phyloP scores from a whole-genome alignment of 768 basidiomycete genomes.

The Erythrobasidium yunnanense region DNA sequence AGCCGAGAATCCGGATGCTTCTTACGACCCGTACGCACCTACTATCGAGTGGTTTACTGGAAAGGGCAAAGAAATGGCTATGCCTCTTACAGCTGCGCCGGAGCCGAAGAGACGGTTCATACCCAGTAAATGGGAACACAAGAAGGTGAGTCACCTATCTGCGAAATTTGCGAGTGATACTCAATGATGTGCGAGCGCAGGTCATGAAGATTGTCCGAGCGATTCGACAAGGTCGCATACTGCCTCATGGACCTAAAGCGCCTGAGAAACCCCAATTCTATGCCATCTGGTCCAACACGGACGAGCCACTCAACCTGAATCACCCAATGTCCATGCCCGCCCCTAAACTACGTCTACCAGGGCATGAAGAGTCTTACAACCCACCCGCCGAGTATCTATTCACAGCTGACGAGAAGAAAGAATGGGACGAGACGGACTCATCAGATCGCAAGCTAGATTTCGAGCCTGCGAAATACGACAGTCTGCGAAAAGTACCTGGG shows the following conservation, averaged over 20 bases:
- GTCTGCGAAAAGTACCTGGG: constrained; percentile 80
- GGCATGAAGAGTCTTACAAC: constrained; percentile 94
- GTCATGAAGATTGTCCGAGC: constrained; percentile 99
- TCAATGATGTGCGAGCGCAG: constrained; percentile 44
- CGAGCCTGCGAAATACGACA: constrained; percentile 71
- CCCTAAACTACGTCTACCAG: constrained; percentile 78
- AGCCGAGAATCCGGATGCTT: constrained; percentile 79
- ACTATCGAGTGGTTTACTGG: constrained; percentile 96
- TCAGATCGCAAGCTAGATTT: constrained; percentile 84
- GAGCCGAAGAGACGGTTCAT: constrained; percentile 95
- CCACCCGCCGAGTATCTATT: constrained; percentile 94
- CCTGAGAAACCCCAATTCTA: constrained; percentile 61
- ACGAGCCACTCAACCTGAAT: constrained; percentile 49
- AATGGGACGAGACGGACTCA: constrained; percentile 70
- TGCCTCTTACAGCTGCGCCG: constrained; percentile 70
- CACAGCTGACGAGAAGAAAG: constrained; percentile 63
- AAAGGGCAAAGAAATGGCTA: constrained; percentile 73
- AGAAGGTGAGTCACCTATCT: constrained; percentile 57
- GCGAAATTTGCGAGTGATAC: not conserved
- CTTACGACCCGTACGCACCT: constrained; percentile 84
- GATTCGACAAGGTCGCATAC: constrained; percentile 86
- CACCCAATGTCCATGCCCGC: constrained; percentile 83
- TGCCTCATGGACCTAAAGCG: constrained; percentile 77
- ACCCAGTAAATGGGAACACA: constrained; percentile 98
- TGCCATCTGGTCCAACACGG: constrained; percentile 70